These are phyloP conservation scores for Sphagnurus paluster DNA, from an alignment of 1,284 basidiomycete genomes.

Conservation along the genomic window DNA sequence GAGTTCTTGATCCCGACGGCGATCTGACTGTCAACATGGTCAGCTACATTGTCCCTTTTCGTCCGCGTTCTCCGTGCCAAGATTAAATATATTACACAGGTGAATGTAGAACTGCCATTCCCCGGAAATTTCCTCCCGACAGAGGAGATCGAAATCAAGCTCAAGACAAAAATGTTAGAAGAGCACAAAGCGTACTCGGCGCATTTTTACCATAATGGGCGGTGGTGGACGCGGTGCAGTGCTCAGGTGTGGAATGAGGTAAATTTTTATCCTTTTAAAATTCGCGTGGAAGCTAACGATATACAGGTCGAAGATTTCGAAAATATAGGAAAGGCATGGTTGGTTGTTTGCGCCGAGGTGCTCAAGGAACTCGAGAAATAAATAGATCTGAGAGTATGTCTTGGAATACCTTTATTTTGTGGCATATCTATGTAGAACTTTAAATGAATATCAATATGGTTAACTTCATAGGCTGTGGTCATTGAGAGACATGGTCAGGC, in stretches of 20 bases:
- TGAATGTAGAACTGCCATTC: conserved; percentile 58
- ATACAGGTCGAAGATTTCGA: conserved; percentile 55
- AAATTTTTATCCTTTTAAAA: conserved; percentile 21
- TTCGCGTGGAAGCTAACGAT: conserved; percentile 1
- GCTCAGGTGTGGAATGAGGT: conserved; percentile 79
- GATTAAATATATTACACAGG: conserved; percentile 29
- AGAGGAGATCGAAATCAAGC: conserved; percentile 26
- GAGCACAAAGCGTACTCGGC: conserved; percentile 45
- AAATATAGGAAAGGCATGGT: conserved; percentile 41
- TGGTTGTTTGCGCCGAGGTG: conserved; percentile 38
- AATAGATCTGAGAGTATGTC: too few relatives aligned
- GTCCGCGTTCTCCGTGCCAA: neutral
- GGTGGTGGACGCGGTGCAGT: conserved; percentile 73
- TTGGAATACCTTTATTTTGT: neutral
- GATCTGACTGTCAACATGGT: conserved; percentile 77
- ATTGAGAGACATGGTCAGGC: too few relatives aligned
- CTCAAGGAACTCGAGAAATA: too few relatives aligned
- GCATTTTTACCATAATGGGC: conserved; percentile 55
- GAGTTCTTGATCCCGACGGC: conserved; percentile 59
- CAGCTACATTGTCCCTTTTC: conserved; percentile 19
- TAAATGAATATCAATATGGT: neutral
- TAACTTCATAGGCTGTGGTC: too few relatives aligned
- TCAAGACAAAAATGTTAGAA: conserved; percentile 36
- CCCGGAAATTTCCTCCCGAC: conserved; percentile 34
- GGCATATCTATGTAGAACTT: neutral